These are phyloP conservation scores for Chlamydomonas schloesseri DNA, from an alignment of 139 green algal genomes.

Conservation along the genomic window DNA sequence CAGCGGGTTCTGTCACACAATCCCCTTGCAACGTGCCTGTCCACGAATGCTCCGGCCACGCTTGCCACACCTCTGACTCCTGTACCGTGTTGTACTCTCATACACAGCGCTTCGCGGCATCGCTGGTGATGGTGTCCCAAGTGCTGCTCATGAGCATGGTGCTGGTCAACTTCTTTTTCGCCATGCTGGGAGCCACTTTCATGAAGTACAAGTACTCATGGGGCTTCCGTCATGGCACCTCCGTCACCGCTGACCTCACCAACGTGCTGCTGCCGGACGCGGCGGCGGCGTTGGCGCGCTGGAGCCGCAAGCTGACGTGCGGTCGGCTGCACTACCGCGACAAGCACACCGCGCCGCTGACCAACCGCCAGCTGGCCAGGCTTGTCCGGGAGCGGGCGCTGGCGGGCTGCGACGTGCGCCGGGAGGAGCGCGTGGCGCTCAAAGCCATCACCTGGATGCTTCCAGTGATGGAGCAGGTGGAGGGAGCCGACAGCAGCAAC, in stretches of 20 bases:
- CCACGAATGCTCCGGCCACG: too few species aligned
- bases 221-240: neutral
- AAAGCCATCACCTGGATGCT: neutral
- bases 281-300: neutral
- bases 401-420: neutral
- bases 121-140: neutral
- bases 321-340: neutral
- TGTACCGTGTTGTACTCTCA: neutral
- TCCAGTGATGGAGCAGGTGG: too few species aligned
- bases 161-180: constrained; percentile 56
- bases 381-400: neutral
- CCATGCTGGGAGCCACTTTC: constrained; percentile 28
- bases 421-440: neutral
- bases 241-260: neutral
- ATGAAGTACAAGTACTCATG: constrained; percentile 8
- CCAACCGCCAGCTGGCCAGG: constrained; percentile 15
- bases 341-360: neutral
- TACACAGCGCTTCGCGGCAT: neutral
- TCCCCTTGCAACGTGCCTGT: too few species aligned
- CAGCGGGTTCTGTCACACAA: too few species aligned
- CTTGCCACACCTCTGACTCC: neutral
- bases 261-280: neutral
- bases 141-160: constrained; percentile 46
- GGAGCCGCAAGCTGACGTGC: neutral
- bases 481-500: too few species aligned